phyloP scores from a whole-genome alignment of 306 rosid genomes.

The Gleditsia sinensis region DNA sequence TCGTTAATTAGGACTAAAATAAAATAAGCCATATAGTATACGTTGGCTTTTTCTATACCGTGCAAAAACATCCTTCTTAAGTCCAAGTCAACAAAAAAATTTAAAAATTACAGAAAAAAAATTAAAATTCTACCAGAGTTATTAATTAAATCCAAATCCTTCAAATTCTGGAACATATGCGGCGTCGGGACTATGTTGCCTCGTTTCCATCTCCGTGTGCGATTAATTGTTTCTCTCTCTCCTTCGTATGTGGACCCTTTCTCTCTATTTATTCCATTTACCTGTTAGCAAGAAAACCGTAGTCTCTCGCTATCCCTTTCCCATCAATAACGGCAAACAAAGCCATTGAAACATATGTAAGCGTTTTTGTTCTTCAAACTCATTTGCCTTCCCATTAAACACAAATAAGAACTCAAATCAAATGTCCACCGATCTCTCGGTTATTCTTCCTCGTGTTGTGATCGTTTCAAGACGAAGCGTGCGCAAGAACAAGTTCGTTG shows the following conservation, averaged over 20 bases:
- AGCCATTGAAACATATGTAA: neutral
- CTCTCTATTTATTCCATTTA: neutral
- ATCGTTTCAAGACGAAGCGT: constrained; percentile 88
- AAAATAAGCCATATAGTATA: neutral
- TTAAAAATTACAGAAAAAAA: neutral
- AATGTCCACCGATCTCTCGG: constrained; percentile 76
- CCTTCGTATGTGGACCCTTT: no score
- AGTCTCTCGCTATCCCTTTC: neutral
- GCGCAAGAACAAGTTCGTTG: constrained; percentile 96
- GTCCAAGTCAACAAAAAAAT: neutral
- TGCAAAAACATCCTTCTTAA: neutral
- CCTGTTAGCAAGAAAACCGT: no score
- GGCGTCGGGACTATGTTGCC: constrained; percentile 14
- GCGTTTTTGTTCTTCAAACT: neutral
- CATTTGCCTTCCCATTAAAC: neutral
- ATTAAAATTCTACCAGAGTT: neutral
- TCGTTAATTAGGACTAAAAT: neutral
- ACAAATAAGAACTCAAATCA: neutral
- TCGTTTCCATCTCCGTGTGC: neutral
- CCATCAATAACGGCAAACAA: neutral
- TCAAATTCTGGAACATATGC: constrained; percentile 6
- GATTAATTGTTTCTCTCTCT: neutral
- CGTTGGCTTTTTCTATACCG: neutral
- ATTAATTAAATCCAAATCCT: neutral
- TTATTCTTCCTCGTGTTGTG: constrained; percentile 85